Conservation (phyloP, 768 basidiomycete genomes). For the Crepidotus variabilis region DNA sequence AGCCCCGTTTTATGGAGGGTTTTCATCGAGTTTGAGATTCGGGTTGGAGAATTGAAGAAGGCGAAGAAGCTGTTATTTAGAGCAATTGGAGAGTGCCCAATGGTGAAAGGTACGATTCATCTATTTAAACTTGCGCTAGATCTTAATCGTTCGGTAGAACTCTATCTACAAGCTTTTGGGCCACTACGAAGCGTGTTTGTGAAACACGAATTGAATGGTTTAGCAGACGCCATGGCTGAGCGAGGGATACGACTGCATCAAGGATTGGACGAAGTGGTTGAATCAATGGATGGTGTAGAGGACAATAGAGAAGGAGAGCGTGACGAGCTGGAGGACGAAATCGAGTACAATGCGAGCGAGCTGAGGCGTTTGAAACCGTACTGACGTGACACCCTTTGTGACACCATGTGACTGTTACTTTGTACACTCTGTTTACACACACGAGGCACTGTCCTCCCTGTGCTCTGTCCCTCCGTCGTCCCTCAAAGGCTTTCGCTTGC, state of each 20-base stretch:
- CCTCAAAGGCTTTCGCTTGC: no score
- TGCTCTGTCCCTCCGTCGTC: no score
- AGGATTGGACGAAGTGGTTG: constrained; percentile 56
- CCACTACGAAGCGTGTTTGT: constrained; percentile 62
- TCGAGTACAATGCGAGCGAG: constrained; percentile 58
- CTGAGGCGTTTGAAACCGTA: constrained; percentile 63
- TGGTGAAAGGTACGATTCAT: constrained; percentile 59
- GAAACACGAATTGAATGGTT: constrained; percentile 50
- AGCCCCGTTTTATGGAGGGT: constrained; percentile 71
- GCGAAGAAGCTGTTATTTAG: constrained; percentile 75
- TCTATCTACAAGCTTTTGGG: constrained; percentile 78
- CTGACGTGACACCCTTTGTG: no score
- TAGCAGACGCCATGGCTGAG: constrained; percentile 77
- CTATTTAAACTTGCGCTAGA: background rate
- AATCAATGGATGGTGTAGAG: constrained; percentile 26
- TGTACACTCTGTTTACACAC: no score
- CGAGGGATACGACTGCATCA: constrained; percentile 60
- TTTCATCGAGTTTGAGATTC: constrained; percentile 77
- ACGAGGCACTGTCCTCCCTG: no score
- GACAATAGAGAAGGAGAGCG: constrained; percentile 22
- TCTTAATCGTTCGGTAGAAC: constrained; percentile 35
- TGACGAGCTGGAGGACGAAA: constrained; percentile 43
- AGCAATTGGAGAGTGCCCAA: constrained; percentile 71
- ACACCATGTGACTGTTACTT: no score
- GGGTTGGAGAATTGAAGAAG: constrained; percentile 46